Percentiles rank a stretch among this genome's conserved stretches.
Conservation (phyloP, 2,329 filamentous ascomycete species). For the Aspergillus pseudonomiae region DNA sequence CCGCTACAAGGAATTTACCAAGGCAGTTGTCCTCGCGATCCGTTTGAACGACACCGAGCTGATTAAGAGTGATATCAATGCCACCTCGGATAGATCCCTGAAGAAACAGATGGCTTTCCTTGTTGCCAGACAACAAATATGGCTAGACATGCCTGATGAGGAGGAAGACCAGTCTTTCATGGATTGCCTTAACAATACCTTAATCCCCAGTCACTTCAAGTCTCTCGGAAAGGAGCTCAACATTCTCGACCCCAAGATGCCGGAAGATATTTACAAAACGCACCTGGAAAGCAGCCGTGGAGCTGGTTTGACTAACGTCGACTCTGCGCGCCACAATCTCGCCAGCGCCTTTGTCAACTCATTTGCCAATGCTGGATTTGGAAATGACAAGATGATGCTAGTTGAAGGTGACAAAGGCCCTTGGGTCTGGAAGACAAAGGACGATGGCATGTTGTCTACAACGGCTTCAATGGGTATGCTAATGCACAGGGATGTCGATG, state of each 20-base stretch:
- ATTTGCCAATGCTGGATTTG: constrained; percentile 94
- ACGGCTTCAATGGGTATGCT: constrained; percentile 91
- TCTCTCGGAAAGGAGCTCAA: constrained; percentile 93
- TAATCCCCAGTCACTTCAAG: constrained; percentile 90
- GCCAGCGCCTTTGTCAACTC: constrained; percentile 96
- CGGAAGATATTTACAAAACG: constrained; percentile 99
- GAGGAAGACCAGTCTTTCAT: constrained; percentile 74
- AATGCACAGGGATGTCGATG: constrained; percentile 90
- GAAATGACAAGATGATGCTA: constrained; percentile 97
- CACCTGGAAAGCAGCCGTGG: constrained; percentile 95
- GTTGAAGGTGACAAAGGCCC: constrained; percentile 83
- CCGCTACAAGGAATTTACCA: constrained; percentile 86
- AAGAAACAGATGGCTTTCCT: constrained; percentile 95
- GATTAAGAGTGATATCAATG: constrained; percentile 79
- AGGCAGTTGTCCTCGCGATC: constrained; percentile 93
- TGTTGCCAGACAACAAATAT: constrained; percentile 87
- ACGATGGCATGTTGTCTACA: constrained; percentile 95
- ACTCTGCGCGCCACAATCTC: constrained; percentile 93
- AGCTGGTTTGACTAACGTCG: constrained; percentile 88
- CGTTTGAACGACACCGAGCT: constrained; percentile 84
- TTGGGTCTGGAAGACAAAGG: constrained; percentile 99
- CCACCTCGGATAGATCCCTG: constrained; percentile 76
- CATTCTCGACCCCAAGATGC: constrained; percentile 92
- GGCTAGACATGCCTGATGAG: constrained; percentile 66
- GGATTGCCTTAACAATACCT: constrained; percentile 85